Conservation (phyloP, 768 basidiomycete genomes). For the Agaricus subrufescens region DNA sequence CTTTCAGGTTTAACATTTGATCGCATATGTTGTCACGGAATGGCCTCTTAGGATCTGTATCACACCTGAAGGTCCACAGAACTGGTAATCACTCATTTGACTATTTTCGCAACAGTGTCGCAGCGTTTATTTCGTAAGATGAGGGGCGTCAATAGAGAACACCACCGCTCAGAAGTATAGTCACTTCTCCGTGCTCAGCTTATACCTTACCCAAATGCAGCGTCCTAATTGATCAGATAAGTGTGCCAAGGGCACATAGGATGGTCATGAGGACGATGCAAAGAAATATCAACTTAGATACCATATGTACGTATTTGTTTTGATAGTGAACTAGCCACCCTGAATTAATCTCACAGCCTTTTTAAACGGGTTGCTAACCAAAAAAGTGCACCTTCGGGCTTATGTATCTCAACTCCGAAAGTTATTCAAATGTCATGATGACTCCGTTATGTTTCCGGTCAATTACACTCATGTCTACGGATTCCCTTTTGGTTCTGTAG, state of each 20-base stretch:
- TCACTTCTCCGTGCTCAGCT: too few relatives aligned
- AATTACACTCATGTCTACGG: not conserved
- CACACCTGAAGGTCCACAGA: not conserved
- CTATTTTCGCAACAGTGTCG: too few relatives aligned
- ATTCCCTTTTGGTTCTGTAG: not conserved
- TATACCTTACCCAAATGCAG: too few relatives aligned
- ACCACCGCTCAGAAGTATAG: not conserved
- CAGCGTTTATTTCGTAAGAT: not conserved
- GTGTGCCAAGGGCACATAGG: too few relatives aligned
- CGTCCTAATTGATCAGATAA: too few relatives aligned
- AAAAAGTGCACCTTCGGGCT: not conserved
- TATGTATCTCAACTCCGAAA: conserved; percentile 4
- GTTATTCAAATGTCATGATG: conserved; percentile 4
- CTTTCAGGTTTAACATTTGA: not conserved
- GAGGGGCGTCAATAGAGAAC: not conserved
- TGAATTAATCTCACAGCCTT: not conserved
- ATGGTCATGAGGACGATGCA: not conserved
- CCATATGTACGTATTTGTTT: not conserved
- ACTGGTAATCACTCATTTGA: too few relatives aligned
- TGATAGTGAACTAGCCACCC: conserved; percentile 6
- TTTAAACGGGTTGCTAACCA: not conserved
- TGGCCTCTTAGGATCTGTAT: not conserved
- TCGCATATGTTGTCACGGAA: not conserved
- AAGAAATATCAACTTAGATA: not conserved
- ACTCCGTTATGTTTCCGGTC: not conserved